These are phyloP conservation scores for Mucor piriformis DNA, from an alignment of 371 early-diverging fungal species.

Conservation along the genomic window DNA sequence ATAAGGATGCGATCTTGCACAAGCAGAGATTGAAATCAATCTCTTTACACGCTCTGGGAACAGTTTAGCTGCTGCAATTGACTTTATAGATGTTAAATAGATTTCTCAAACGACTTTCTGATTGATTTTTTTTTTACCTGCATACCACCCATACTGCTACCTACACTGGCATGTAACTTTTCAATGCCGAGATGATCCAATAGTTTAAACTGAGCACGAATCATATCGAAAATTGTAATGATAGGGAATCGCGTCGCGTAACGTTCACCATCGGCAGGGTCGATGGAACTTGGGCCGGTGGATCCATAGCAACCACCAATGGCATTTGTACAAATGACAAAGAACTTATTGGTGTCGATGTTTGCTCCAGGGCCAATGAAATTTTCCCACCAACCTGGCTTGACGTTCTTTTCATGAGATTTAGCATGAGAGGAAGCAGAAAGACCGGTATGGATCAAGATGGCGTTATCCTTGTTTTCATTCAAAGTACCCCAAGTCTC, in stretches of 20 bases:
- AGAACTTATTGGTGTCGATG: conserved; percentile 86
- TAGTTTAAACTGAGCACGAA: conserved; percentile 88
- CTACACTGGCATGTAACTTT: conserved; percentile 87
- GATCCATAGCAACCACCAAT: conserved; percentile 91
- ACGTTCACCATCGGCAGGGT: conserved; percentile 69
- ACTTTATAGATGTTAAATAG: conserved; percentile 31
- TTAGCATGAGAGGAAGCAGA: conserved; percentile 85
- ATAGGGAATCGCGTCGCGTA: conserved; percentile 94
- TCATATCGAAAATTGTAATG: conserved; percentile 93
- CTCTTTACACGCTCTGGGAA: conserved; percentile 84
- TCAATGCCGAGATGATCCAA: conserved; percentile 81
- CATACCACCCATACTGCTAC: conserved; percentile 96
- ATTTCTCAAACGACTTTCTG: background rate
- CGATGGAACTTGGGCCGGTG: conserved; percentile 81
- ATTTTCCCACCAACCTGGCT: conserved; percentile 96
- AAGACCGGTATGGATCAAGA: conserved; percentile 86
- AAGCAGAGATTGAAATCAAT: conserved; percentile 85
- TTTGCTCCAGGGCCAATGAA: conserved; percentile 89
- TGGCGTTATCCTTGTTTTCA: conserved; percentile 70
- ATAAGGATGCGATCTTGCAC: conserved; percentile 94
- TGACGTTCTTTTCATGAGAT: conserved; percentile 74
- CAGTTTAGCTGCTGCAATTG: conserved; percentile 83
- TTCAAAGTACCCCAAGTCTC: conserved; percentile 87
- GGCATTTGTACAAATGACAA: conserved; percentile 87
- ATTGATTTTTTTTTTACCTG: conserved; percentile 48